Percentiles rank a stretch among this genome's conserved stretches.
Conservation (phyloP, 2,329 filamentous ascomycete species). For the Bertia moriformis region DNA sequence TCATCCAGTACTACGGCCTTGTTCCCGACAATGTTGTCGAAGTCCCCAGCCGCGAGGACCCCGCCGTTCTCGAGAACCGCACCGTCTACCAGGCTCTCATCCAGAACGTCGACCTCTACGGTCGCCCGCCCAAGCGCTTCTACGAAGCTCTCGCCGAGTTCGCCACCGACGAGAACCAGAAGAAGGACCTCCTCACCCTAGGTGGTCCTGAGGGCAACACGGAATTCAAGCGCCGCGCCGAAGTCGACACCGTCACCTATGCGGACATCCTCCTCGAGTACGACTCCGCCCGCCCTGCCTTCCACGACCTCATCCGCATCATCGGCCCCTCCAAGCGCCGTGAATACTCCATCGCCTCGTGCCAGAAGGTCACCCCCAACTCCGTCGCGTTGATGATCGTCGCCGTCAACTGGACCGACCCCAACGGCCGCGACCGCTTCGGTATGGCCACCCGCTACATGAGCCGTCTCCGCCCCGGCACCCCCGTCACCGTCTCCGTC, state of each 20-base stretch:
- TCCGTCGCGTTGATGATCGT: constrained; percentile 93
- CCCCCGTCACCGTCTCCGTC: constrained; percentile 76
- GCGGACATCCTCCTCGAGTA: constrained; percentile 85
- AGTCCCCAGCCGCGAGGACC: constrained; percentile 71
- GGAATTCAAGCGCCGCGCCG: constrained; percentile 82
- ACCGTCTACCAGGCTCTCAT: constrained; percentile 84
- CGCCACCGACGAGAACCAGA: constrained; percentile 68
- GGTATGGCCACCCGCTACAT: constrained; percentile 91
- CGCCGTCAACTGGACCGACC: constrained; percentile 88
- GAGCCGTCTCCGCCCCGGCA: constrained; percentile 57
- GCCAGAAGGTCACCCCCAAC: constrained; percentile 81
- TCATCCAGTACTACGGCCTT: constrained; percentile 82
- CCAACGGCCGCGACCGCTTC: constrained; percentile 72
- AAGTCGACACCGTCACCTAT: constrained; percentile 83
- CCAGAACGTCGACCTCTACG: constrained; percentile 93
- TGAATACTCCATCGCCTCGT: constrained; percentile 98
- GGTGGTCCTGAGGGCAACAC: constrained; percentile 65
- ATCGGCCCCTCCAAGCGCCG: constrained; percentile 85
- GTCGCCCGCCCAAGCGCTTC: constrained; percentile 92
- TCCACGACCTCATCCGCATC: constrained; percentile 78
- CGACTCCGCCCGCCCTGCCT: constrained; percentile 70
- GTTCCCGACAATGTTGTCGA: constrained; percentile 75
- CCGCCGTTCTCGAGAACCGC: constrained; percentile 62
- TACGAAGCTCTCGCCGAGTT: constrained; percentile 85
- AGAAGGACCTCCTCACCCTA: constrained; percentile 63